These are phyloP conservation scores for Xanthoconium separans DNA, from an alignment of 1,284 basidiomycete genomes.

Conservation along the genomic window DNA sequence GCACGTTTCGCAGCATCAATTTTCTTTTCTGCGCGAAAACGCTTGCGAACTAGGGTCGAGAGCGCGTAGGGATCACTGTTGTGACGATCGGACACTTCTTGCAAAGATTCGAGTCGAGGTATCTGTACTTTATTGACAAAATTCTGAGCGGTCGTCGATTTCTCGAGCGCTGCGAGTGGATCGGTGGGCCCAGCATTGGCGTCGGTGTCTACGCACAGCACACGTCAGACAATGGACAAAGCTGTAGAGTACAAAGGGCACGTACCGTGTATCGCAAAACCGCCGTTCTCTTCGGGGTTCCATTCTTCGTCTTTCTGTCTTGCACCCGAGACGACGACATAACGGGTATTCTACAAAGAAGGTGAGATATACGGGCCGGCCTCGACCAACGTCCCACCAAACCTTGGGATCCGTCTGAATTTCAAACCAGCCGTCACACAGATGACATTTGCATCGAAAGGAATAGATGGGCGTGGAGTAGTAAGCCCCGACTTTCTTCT, in stretches of 20 bases:
- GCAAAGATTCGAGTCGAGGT: slow-evolving; percentile 77
- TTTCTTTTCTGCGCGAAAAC: slow-evolving; percentile 86
- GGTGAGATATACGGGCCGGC: background rate
- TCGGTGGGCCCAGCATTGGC: slow-evolving; percentile 64
- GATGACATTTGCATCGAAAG: slow-evolving; percentile 96
- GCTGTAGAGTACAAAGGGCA: background rate
- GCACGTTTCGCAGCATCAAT: slow-evolving; percentile 62
- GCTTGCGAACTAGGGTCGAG: slow-evolving; percentile 71
- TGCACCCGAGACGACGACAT: slow-evolving; percentile 90
- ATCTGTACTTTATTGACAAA: slow-evolving; percentile 68
- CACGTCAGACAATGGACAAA: background rate
- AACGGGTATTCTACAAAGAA: slow-evolving; percentile 78
- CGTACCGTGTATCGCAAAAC: slow-evolving; percentile 84
- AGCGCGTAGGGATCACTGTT: slow-evolving; percentile 84
- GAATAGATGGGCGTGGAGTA: slow-evolving; percentile 92
- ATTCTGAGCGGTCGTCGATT: slow-evolving; percentile 77
- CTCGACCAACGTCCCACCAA: slow-evolving; percentile 9
- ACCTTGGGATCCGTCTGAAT: slow-evolving; percentile 97
- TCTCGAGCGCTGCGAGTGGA: slow-evolving; percentile 86
- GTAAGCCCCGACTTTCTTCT: slow-evolving; percentile 95
- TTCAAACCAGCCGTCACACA: slow-evolving; percentile 93
- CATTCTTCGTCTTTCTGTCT: slow-evolving; percentile 91
- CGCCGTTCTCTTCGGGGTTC: slow-evolving; percentile 95
- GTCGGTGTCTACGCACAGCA: slow-evolving; percentile 60
- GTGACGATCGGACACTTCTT: slow-evolving; percentile 68